Base-by-base conservation (phyloP, 2,329 filamentous ascomycete genomes). In the Saccharata proteae region DNA sequence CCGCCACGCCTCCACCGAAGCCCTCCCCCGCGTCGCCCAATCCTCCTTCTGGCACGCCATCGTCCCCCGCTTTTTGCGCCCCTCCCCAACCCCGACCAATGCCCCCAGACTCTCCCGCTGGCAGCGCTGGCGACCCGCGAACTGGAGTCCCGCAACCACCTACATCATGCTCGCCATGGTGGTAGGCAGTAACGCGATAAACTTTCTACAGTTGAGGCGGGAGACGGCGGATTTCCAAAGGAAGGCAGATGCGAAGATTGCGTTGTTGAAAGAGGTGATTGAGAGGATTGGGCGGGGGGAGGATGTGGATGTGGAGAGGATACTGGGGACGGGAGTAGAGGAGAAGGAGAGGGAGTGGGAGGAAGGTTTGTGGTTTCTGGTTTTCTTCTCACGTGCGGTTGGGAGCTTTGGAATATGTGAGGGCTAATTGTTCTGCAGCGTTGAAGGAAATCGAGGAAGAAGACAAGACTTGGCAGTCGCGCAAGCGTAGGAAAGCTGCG, bases 121-220 rank as follows among this genome's bases (percentile, higher is more conserved):
- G 33, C 27, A 4, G 15, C 11, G 11, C 35, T 44, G 31, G n/a
- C 35, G 36, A 22, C 13, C 48, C 3, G 48, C 54, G 41, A 52
- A 51, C n/a, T 61, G 58, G 54, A 63, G 64, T 13, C 67, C 85
- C 15, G 68, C 69, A 2, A 68, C 84, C 11, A 43, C 70, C 37
- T 86, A 80, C 57, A 74, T 88, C 36, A 48, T 71, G 36, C 52
- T 74, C 3, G 65, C 80, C 5, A 64, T 85, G 23, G 68, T 96
- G 40, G 88, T 96, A 41, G 92, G 92, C 4, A 93, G 84, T 39
- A 93, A 94, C 67, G 82, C 88, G 10, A 94, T 98, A 45, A 82
- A 94, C 47, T 81, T 90, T 67, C 78, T 98, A 48, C 68, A 76
- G 20, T 54, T 96, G 45, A 79, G 77, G 45, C 81, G 80, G 44